These are phyloP conservation scores for Eucalyptus marginata DNA, from an alignment of 345 rosid genomes.

Conservation along the genomic window DNA sequence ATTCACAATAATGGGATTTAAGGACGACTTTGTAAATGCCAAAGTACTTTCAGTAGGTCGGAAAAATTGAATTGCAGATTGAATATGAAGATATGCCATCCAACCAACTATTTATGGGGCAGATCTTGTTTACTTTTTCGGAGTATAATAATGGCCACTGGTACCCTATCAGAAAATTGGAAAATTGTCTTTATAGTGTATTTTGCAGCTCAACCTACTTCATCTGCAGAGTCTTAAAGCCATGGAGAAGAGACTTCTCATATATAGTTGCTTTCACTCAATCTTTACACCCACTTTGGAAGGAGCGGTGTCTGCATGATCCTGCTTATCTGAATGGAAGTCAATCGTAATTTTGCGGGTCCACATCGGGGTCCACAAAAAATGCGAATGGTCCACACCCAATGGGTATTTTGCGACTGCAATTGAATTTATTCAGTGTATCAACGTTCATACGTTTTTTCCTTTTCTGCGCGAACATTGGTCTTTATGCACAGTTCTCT, in stretches of 20 bases:
- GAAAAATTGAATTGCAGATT: slow-evolving; percentile 13
- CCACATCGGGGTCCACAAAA: background rate
- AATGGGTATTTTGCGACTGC: background rate
- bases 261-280: background rate
- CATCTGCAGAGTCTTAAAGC: background rate
- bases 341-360: background rate
- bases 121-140: background rate
- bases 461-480: background rate
- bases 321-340: background rate
- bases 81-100: background rate
- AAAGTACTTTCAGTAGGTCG: slow-evolving; percentile 32
- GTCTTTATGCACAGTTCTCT: background rate
- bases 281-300: background rate
- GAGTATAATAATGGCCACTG: background rate
- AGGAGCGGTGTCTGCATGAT: background rate
- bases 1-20: background rate
- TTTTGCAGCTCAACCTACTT: background rate
- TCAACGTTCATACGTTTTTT: background rate
- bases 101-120: background rate
- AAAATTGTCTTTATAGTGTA: background rate
- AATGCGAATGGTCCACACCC: background rate
- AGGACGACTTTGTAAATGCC: background rate
- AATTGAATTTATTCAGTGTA: background rate
- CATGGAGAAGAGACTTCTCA: background rate
- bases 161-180: background rate